A percentile compares a stretch with the other conserved stretches of the same genome.
Evolutionary conservation across 106 monocot genomes (phyloP).

Genomic region (Xerophyta viscosa): DNA sequence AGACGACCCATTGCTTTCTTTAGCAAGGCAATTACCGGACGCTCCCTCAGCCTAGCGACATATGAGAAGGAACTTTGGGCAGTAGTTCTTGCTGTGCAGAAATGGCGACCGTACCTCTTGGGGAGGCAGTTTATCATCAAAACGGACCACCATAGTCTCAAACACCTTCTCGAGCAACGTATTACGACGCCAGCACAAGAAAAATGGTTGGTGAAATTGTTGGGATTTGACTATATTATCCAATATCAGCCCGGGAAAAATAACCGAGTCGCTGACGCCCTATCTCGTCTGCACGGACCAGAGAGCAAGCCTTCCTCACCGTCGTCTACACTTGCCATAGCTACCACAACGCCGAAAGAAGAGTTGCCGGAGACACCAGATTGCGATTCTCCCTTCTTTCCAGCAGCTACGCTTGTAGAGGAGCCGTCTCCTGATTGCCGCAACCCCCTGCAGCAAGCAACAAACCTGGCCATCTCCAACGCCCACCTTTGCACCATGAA

Average conservation of each 20-base stretch:
- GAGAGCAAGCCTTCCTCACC: too few relatives aligned
- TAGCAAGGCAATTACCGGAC: background rate
- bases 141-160: slow-evolving; percentile 10
- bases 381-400: too few relatives aligned
- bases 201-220: background rate
- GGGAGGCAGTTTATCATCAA: background rate
- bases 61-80: slow-evolving; percentile 14
- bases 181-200: background rate
- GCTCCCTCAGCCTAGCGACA: background rate
- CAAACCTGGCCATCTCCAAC: too few relatives aligned
- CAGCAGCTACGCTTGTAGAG: too few relatives aligned
- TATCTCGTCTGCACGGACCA: background rate
- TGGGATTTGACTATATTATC: slow-evolving; percentile 9
- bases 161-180: slow-evolving; percentile 2
- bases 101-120: background rate
- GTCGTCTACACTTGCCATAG: too few relatives aligned
- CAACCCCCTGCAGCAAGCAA: too few relatives aligned
- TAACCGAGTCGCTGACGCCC: background rate
- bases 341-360: too few relatives aligned
- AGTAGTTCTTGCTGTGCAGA: background rate
- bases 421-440: too few relatives aligned
- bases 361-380: too few relatives aligned
- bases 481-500: too few relatives aligned
- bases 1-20: background rate
- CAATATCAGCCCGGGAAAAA: background rate